Percentiles rank a stretch among this genome's conserved stretches.
Conservation (phyloP, 768 basidiomycete species). For the Baorangia bicolor region DNA sequence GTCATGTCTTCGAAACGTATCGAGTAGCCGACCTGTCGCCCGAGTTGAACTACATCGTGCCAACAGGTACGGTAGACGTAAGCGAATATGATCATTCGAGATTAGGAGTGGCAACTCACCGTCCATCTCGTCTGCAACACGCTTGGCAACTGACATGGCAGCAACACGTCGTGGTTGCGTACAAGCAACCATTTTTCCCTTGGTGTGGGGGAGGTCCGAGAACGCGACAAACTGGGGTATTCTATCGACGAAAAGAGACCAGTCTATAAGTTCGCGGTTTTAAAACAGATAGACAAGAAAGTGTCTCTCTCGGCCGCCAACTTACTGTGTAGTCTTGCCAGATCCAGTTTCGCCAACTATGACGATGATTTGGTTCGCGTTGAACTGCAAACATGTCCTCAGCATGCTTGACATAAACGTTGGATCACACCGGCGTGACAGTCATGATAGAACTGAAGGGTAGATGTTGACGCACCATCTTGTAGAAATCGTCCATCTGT, state of each 20-base stretch:
- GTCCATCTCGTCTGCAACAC: constrained; percentile 99
- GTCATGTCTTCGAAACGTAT: constrained; percentile 92
- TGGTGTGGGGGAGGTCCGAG: constrained; percentile 88
- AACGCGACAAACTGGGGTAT: constrained; percentile 97
- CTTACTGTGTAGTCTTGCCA: constrained; percentile 94
- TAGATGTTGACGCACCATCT: constrained; percentile 61
- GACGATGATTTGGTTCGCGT: constrained; percentile 72
- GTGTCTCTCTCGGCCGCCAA: constrained; percentile 20
- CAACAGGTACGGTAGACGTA: constrained; percentile 1
- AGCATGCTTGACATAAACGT: neutral
- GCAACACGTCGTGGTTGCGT: constrained; percentile 97
- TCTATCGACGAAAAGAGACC: constrained; percentile 44
- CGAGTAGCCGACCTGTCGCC: constrained; percentile 94
- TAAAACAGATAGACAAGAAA: constrained; percentile 20
- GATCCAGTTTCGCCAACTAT: constrained; percentile 95
- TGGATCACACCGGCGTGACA: neutral
- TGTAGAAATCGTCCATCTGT: constrained; percentile 91
- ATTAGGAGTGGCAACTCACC: constrained; percentile 49
- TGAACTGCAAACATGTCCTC: constrained; percentile 22
- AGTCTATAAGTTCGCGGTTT: constrained; percentile 28
- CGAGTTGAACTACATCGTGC: constrained; percentile 68
- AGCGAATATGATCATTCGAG: neutral
- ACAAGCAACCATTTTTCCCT: constrained; percentile 90
- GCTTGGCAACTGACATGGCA: constrained; percentile 97
- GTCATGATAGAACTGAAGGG: neutral